phyloP scores from a whole-genome alignment of 768 basidiomycete species.

The Boletus sensibilis region DNA sequence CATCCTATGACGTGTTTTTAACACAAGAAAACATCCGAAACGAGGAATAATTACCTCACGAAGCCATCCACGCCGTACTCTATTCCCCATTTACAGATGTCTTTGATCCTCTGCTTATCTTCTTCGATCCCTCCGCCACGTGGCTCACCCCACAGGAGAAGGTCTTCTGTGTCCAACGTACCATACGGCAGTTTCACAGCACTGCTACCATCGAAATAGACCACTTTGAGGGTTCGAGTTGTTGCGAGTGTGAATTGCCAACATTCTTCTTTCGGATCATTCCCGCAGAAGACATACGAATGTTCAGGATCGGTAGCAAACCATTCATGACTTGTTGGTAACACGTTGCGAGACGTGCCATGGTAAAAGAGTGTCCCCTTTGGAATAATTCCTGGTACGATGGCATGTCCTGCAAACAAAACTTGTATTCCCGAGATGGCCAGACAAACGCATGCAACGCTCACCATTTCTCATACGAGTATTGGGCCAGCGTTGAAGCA shows the following conservation, averaged over 20 bases:
- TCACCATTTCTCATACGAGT: slow-evolving; percentile 43
- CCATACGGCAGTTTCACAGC: slow-evolving; percentile 3
- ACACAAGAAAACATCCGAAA: slow-evolving; percentile 15
- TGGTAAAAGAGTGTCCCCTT: slow-evolving; percentile 37
- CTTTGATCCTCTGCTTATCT: slow-evolving; percentile 28
- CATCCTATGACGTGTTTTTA: slow-evolving; percentile 33
- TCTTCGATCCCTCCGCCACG: slow-evolving; percentile 14
- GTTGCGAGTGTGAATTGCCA: slow-evolving; percentile 33
- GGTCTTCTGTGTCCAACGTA: slow-evolving; percentile 38
- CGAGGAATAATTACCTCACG: slow-evolving; percentile 26
- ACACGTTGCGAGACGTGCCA: slow-evolving; percentile 12
- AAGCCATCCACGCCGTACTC: slow-evolving; percentile 35
- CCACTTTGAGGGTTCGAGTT: slow-evolving; percentile 28
- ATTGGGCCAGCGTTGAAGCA: slow-evolving; percentile 43
- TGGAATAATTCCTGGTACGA: slow-evolving; percentile 33
- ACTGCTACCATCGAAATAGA: slow-evolving; percentile 30
- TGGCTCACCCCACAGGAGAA: slow-evolving; percentile 32
- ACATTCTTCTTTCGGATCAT: slow-evolving; percentile 11
- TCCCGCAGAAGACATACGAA: slow-evolving; percentile 38
- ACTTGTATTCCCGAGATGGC: background rate
- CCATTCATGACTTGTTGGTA: slow-evolving; percentile 33
- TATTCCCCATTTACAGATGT: slow-evolving; percentile 36
- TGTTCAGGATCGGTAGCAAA: slow-evolving; percentile 34
- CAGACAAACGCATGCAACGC: background rate
- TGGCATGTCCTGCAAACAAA: slow-evolving; percentile 6